Evolutionary conservation across 2,329 filamentous ascomycete genomes (phyloP), one percentile per base, ranked within the genome.

Genomic region (Zopfia rhizophila): DNA sequence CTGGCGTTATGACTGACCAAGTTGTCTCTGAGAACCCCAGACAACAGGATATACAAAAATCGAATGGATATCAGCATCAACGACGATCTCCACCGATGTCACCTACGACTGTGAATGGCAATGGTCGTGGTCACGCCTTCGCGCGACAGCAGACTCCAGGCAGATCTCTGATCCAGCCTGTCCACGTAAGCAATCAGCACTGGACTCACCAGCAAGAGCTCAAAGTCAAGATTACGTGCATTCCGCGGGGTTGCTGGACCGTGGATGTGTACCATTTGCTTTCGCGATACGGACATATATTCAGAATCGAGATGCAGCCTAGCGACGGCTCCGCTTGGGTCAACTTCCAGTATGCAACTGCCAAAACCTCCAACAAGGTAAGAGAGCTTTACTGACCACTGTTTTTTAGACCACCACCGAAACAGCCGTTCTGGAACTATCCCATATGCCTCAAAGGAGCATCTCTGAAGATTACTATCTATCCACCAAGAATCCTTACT

Each of bases 241-340:
- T 69, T 18, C 52, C 58, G 2, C 58, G 51, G 23, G 19, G 13
- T 2, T 58, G 13, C 28, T 58, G 55, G 56, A 61, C 50, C 1
- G 50, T 48, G 18, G 52, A 63, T 8, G 41, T 66, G 3, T 63
- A 69, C 19, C 10, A 57, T 2, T 50, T 50, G 4, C 30, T 70
- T 19, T 55, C 55, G 8, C 24, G 17, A 0, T 63, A 63, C 30
- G 69, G 69, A 2, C 58, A 45, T 7, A 58, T 73, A 8, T 28
- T 54, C 13, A 60, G 51, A 32, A 64, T 74, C 28, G 64, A 70
- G 0, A 61, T 72, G 21, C 31, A 55, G 23, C 3, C 8, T 5
- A 38, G 35, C 16, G 46, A 53, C 29, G 45, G 44, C 21, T 43
- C 21, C 17, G 66, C 62, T 14, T 65, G 28, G 35, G 58, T 69